Percentiles rank a stretch among this genome's conserved stretches.
phyloP scores from a whole-genome alignment of 176 grass and related monocot species.

The Coix lacrymajobi region DNA sequence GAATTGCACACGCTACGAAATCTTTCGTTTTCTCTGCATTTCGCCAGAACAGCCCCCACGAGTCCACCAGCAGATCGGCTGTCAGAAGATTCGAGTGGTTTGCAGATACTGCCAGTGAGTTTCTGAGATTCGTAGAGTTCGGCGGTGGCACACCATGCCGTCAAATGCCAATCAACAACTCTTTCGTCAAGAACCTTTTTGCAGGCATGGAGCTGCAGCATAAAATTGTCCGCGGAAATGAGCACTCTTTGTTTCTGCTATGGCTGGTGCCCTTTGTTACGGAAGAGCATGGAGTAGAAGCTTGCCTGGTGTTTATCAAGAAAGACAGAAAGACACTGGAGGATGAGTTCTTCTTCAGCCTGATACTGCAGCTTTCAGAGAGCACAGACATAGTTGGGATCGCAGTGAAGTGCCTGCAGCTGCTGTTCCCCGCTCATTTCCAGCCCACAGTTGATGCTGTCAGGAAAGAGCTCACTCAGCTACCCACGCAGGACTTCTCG shows the following conservation, averaged over 20 bases:
- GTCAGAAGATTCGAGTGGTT: too few relatives aligned
- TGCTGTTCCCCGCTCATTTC: background rate
- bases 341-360: background rate
- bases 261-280: background rate
- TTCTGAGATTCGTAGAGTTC: background rate
- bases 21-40: background rate
- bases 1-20: background rate
- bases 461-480: background rate
- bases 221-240: background rate
- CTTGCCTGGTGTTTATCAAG: background rate
- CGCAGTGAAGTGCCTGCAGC: background rate
- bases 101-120: background rate
- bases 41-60: background rate
- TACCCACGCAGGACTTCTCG: background rate
- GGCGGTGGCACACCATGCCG: background rate
- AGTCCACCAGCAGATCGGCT: background rate
- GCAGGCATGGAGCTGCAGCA: background rate
- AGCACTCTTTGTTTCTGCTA: background rate
- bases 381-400: background rate
- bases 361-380: background rate
- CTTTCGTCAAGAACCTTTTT: background rate
- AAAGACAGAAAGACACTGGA: background rate
- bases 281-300: background rate
- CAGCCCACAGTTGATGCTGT: background rate
- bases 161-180: background rate